Evolutionary conservation across 2,329 filamentous ascomycete species (phyloP), one percentile per base, ranked within the genome.

Genomic region (Mycosphaerella sp.): DNA sequence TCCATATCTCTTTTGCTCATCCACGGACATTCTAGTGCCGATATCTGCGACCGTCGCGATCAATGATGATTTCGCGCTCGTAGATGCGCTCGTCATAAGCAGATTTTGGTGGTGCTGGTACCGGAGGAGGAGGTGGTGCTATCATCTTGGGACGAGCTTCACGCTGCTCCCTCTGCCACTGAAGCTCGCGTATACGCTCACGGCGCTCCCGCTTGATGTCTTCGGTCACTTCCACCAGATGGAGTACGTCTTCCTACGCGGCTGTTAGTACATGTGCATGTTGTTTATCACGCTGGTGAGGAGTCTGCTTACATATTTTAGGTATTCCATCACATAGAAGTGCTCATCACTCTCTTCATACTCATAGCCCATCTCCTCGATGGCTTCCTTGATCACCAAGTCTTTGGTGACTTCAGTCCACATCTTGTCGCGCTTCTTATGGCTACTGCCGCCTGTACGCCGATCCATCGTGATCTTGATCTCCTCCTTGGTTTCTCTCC

Each of bases 361-460:
- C 56, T 88, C 84, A 71, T 95, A 97, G 2, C 89, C 89, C 67
- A 85, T 74, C 64, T 86, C 78, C 62, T 95, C 85, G 60, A 97
- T 87, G 14, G 93, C 93, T 68, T 96, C 90, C 49, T 86, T 83
- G 55, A 85, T 78, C 12, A 97, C 89, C 36, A 97, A 74, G 62
- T 95, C 91, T 73, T 95, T 95, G 44, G 92, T 95, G 63, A 98
- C 89, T 72, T 97, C 93, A 0, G 93, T 98, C 92, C 92, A 97
- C 76, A 95, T 87, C 56, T 76, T 74, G 59, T 72, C 74, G 8
- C 59, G 60, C 55, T 64, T 64, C 39, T 46, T 49, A 59, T 51
- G 59, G 47, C 45, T 55, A 48, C 29, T 39, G 40, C 48, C 53
- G 21, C 53, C 53, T 11, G 45, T 45, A 2, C 53, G 48, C 31